Conservation (phyloP, 2,329 filamentous ascomycete genomes). For the Pestalotiopsis sp. region DNA sequence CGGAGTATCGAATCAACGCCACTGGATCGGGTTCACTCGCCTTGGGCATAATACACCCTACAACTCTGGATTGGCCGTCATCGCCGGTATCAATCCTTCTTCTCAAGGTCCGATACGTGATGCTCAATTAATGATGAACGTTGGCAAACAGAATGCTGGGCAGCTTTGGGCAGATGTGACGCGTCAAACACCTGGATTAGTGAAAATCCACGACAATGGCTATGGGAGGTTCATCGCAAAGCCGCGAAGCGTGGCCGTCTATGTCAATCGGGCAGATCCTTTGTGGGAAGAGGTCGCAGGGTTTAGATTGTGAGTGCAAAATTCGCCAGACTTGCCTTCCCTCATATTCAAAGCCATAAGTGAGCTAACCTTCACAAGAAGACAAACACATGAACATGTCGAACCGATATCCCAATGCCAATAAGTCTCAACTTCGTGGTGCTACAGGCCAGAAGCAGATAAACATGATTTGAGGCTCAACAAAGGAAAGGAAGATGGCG, state of each 20-base stretch:
- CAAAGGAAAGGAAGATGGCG: no score
- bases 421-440: no score
- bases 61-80: slow-evolving; percentile 51
- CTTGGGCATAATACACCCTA: slow-evolving; percentile 10
- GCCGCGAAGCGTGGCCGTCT: not conserved
- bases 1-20: no score
- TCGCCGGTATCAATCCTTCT: slow-evolving; percentile 40
- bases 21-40: slow-evolving; percentile 45
- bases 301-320: not conserved
- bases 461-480: no score
- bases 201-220: not conserved
- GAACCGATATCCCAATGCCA: no score
- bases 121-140: slow-evolving; percentile 60
- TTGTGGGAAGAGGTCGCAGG: not conserved
- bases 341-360: no score
- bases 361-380: no score
- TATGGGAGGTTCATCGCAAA: not conserved
- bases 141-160: slow-evolving; percentile 56
- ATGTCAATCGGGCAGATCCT: not conserved
- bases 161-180: not conserved
- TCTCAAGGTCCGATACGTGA: no score
- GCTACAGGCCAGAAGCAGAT: no score
- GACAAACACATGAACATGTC: no score
- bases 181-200: not conserved
- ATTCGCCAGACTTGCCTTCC: not conserved